Evolutionary conservation across 805 yeast genomes (phyloP).

Genomic region (Starmerella geochares): DNA sequence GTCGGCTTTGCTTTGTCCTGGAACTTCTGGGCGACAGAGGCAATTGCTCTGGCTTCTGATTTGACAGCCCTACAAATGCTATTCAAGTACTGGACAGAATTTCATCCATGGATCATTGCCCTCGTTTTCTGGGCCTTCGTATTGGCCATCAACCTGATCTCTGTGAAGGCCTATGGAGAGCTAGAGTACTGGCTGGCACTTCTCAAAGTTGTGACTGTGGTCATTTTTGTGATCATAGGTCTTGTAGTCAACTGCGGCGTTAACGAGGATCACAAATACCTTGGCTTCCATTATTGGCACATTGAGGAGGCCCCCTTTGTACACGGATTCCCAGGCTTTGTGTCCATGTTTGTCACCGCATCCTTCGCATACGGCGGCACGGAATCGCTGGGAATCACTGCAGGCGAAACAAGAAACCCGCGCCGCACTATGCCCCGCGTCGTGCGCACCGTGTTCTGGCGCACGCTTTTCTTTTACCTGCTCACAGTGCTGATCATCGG

Average conservation of each 20-base stretch:
- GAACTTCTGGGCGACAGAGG: slow-evolving; percentile 46
- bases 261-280: slow-evolving; percentile 29
- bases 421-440: slow-evolving; percentile 48
- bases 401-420: slow-evolving; percentile 55
- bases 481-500: slow-evolving; percentile 49
- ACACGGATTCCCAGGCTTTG: slow-evolving; percentile 35
- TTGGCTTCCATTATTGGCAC: slow-evolving; percentile 50
- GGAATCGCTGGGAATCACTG: slow-evolving; percentile 48
- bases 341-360: slow-evolving; percentile 47
- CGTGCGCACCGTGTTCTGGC: slow-evolving; percentile 45
- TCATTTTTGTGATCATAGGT: slow-evolving; percentile 51
- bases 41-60: slow-evolving; percentile 41
- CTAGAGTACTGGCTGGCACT: slow-evolving; percentile 58
- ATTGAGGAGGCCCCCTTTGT: slow-evolving; percentile 38
- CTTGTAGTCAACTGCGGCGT: slow-evolving; percentile 50
- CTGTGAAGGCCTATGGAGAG: slow-evolving; percentile 45
- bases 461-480: slow-evolving; percentile 45
- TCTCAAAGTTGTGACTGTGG: slow-evolving; percentile 53
- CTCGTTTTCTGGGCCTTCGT: slow-evolving; percentile 46
- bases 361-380: slow-evolving; percentile 51
- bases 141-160: slow-evolving; percentile 38
- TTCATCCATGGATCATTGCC: slow-evolving; percentile 38
- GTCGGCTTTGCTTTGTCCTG: slow-evolving; percentile 44
- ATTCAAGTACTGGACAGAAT: slow-evolving; percentile 39
- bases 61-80: slow-evolving; percentile 41